Conservation (phyloP, 768 basidiomycete species). For the Tremella fuciformis region DNA sequence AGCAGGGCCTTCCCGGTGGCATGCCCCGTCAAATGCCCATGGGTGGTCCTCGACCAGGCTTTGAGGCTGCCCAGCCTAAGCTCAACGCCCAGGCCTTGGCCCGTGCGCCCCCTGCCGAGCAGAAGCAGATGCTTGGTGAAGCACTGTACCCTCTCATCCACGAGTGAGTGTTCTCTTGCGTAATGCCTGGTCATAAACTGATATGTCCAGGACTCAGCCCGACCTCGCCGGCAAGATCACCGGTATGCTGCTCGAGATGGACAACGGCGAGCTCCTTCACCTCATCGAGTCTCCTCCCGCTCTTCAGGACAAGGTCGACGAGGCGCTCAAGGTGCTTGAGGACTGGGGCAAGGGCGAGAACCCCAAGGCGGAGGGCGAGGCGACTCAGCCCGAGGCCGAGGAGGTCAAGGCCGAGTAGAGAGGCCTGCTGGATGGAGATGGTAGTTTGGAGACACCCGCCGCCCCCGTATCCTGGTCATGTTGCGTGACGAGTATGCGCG, state of each 20-base stretch:
- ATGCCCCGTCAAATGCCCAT: constrained; percentile 37
- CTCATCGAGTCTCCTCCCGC: constrained; percentile 78
- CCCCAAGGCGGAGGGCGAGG: constrained; percentile 32
- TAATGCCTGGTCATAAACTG: background rate
- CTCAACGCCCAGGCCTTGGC: constrained; percentile 62
- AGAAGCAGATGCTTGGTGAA: constrained; percentile 99
- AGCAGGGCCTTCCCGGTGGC: constrained; percentile 54
- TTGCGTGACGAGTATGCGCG: too few relatives aligned
- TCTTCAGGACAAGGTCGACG: constrained; percentile 82
- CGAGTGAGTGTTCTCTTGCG: constrained; percentile 57
- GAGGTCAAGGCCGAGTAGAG: constrained; percentile 15
- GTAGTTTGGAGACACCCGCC: too few relatives aligned
- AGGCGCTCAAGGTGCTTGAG: constrained; percentile 82
- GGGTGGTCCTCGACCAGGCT: constrained; percentile 29
- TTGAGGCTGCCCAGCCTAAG: constrained; percentile 50
- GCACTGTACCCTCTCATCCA: constrained; percentile 88
- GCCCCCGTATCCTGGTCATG: too few relatives aligned
- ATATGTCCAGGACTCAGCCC: constrained; percentile 64
- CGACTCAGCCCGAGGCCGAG: constrained; percentile 11
- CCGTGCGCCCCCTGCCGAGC: constrained; percentile 68
- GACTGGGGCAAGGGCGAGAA: constrained; percentile 66
- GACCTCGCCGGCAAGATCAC: constrained; percentile 98
- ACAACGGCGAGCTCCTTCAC: constrained; percentile 85
- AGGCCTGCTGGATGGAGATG: constrained; percentile 2
- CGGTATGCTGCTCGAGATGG: constrained; percentile 99